phyloP scores from a whole-genome alignment of 176 grass and related monocot species.

The Leersia perrieri region DNA sequence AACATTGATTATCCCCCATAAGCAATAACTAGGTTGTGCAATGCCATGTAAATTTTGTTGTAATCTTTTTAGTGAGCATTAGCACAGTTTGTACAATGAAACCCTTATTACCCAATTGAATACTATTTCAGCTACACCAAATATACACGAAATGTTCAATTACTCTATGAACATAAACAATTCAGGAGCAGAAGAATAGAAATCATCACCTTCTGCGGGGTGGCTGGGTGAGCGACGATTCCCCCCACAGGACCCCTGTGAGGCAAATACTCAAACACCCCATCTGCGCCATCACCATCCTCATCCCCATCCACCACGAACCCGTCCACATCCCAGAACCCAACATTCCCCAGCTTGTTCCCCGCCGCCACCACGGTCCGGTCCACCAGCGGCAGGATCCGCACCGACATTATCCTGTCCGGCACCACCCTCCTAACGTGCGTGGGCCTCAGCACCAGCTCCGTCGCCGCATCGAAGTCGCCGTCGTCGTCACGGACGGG shows the following conservation, averaged over 20 bases:
- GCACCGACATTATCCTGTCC: slow-evolving; percentile 49
- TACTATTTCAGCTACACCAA: background rate
- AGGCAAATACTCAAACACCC: slow-evolving; percentile 65
- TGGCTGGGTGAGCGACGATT: slow-evolving; percentile 54
- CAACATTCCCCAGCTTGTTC: slow-evolving; percentile 60
- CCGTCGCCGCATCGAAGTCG: slow-evolving; percentile 34
- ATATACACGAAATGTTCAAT: background rate
- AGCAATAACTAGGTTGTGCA: background rate
- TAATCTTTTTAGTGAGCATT: background rate
- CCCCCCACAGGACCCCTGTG: slow-evolving; percentile 50
- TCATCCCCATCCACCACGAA: slow-evolving; percentile 30
- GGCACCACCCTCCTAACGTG: slow-evolving; percentile 54
- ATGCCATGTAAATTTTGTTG: background rate
- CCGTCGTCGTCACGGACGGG: background rate
- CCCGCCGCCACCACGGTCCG: slow-evolving; percentile 54
- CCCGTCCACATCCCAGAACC: slow-evolving; percentile 72
- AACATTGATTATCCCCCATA: background rate
- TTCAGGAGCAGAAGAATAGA: background rate
- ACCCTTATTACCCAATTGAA: background rate
- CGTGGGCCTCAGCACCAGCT: slow-evolving; percentile 42
- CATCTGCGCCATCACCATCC: slow-evolving; percentile 19
- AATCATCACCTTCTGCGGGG: slow-evolving; percentile 48
- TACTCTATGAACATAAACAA: background rate
- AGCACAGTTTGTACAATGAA: background rate
- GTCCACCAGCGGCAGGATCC: slow-evolving; percentile 52